These are phyloP conservation scores for Pholiota conissans DNA, from an alignment of 768 basidiomycete species.

Conservation along the genomic window DNA sequence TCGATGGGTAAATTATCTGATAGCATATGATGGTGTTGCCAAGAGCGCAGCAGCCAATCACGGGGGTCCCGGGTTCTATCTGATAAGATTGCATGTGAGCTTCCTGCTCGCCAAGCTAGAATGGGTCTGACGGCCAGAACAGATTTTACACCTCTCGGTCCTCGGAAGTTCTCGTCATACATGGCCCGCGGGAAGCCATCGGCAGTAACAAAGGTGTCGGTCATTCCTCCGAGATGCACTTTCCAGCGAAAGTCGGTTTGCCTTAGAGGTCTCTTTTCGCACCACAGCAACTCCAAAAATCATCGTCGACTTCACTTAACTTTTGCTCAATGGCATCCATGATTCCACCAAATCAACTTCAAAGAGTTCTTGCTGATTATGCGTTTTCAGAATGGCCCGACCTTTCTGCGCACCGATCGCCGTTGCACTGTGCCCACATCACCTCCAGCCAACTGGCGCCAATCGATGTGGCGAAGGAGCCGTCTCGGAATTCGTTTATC, in stretches of 20 bases:
- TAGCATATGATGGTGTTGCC: conserved; percentile 23
- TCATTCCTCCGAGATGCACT: neutral
- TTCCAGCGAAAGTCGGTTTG: neutral
- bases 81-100: conserved; percentile 31
- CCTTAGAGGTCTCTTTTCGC: neutral
- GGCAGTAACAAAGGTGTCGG: conserved; percentile 4
- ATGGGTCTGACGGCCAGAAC: conserved; percentile 4
- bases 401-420: conserved; percentile 27
- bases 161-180: conserved; percentile 7
- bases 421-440: conserved; percentile 11
- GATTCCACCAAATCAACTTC: neutral
- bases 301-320: neutral
- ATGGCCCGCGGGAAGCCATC: neutral
- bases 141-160: neutral
- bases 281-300: neutral
- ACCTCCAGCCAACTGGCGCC: conserved; percentile 5
- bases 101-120: conserved; percentile 15
- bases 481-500: conserved; percentile 11
- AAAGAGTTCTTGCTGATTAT: conserved; percentile 25
- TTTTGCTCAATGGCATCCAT: neutral
- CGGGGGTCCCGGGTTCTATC: conserved; percentile 28
- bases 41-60: conserved; percentile 20
- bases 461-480: neutral
- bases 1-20: conserved; percentile 27
- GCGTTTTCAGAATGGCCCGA: conserved; percentile 31